phyloP scores from a whole-genome alignment of 2,329 filamentous ascomycete species.

The Trichoderma citrinoviride region DNA sequence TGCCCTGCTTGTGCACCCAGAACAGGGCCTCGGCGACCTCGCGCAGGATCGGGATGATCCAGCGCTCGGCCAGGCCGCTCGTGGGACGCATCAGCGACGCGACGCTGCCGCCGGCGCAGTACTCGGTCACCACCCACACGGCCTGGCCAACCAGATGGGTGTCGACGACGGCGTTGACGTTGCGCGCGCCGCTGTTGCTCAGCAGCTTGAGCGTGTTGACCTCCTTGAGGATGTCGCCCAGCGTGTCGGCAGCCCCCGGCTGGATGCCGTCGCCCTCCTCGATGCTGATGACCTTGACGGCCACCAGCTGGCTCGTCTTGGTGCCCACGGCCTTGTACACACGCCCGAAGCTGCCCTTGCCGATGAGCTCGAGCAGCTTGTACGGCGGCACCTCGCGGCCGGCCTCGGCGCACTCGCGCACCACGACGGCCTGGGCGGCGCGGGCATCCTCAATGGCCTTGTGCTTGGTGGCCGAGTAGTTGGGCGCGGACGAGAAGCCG shows the following conservation, averaged over 20 bases:
- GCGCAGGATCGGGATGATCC: slow-evolving; percentile 64
- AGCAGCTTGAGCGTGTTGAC: slow-evolving; percentile 66
- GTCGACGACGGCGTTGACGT: slow-evolving; percentile 77
- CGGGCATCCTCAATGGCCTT: slow-evolving; percentile 66
- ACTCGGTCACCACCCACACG: slow-evolving; percentile 84
- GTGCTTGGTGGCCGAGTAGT: slow-evolving; percentile 38
- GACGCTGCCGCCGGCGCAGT: slow-evolving; percentile 79
- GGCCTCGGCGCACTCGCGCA: slow-evolving; percentile 57
- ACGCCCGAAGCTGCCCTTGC: slow-evolving; percentile 69
- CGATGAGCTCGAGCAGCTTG: slow-evolving; percentile 65
- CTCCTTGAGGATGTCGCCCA: slow-evolving; percentile 62
- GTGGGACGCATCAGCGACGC: slow-evolving; percentile 67
- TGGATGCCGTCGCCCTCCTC: slow-evolving; percentile 66
- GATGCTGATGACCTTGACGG: slow-evolving; percentile 74
- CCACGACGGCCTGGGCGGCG: slow-evolving; percentile 62
- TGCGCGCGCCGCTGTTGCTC: slow-evolving; percentile 68
- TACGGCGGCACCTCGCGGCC: slow-evolving; percentile 62
- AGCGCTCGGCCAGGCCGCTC: slow-evolving; percentile 64
- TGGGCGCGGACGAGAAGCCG: slow-evolving; percentile 12
- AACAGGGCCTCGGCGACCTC: slow-evolving; percentile 63
- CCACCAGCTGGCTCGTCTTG: slow-evolving; percentile 48
- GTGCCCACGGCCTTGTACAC: slow-evolving; percentile 62
- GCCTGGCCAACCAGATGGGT: slow-evolving; percentile 72
- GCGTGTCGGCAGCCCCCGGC: slow-evolving; percentile 55
- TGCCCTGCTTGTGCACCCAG: slow-evolving; percentile 65